Evolutionary conservation across 768 basidiomycete species (phyloP), one percentile per base, ranked within the genome.

Genomic region (Gloeophyllum trabeum): DNA sequence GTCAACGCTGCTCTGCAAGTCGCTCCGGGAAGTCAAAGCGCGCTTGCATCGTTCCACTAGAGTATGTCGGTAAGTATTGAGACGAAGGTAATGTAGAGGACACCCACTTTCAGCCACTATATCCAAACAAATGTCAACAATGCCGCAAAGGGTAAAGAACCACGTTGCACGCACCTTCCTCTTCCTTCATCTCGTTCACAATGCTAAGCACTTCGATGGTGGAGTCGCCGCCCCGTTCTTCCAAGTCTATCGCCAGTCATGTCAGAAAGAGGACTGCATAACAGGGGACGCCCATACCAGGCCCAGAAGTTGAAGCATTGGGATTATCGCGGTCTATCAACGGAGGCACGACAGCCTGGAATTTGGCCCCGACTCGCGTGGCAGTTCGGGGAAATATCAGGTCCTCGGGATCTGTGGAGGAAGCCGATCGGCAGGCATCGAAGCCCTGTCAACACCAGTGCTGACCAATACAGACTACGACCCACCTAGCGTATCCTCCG

Each of bases 371-470:
- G 26, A 90, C 73, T n/a, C 93, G 81, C 19, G 88, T 93, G 5
- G 88, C 83, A 12, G 90, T 81, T 44, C 91, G 82, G 45, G 94
- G 93, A 59, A 92, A 97, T 57, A 98, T 94, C 45, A 91, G 76
- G 64, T 99, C 94, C 60, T 99, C 91, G 37, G 89, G 79, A 69
- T 98, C 94, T 92, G 59, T 48, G 39, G 22, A 30, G 34, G 39
- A 56, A 48, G 54, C 54, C 56, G 61, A 50, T 43, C 40, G 25
- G 47, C 45, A 21, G 35, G 38, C 46, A 42, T 25, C 36, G 10
- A 7, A 19, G 36, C 10, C 28, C n/a, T n/a, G n/a, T n/a, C n/a
- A n/a, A n/a, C n/a, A n/a, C n/a, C n/a, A n/a, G n/a, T n/a, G n/a
- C n/a, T n/a, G n/a, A n/a, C n/a, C n/a, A 7, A 30, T 30, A 30